phyloP scores from a whole-genome alignment of 2,329 filamentous ascomycete species.

The Neonectria ditissima region DNA sequence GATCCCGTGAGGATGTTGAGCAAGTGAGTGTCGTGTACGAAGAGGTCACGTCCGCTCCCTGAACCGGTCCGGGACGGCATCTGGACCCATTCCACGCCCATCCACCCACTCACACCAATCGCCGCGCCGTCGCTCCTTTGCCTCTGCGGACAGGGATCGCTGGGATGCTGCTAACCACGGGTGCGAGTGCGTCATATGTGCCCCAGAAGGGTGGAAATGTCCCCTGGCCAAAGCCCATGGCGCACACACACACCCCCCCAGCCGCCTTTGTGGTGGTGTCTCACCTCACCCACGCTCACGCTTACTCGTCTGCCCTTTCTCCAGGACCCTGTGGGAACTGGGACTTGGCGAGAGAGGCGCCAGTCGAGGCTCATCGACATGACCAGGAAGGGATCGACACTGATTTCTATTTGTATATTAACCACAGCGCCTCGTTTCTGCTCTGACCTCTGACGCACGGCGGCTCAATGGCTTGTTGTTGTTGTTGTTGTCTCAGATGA shows the following conservation, averaged over 20 bases:
- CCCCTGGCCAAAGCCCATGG: conserved; percentile 38
- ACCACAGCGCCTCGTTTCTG: conserved; percentile 10
- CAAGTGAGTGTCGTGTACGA: conserved; percentile 21
- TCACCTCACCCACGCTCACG: conserved; percentile 38
- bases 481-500: conserved; percentile 19
- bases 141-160: conserved; percentile 36
- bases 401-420: conserved; percentile 34
- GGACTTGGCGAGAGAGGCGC: neutral
- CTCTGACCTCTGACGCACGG: conserved; percentile 17
- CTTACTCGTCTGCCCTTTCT: conserved; percentile 16
- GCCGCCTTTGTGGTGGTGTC: conserved; percentile 33
- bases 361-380: neutral
- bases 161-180: conserved; percentile 33
- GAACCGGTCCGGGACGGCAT: conserved; percentile 40
- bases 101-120: conserved; percentile 28
- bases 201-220: conserved; percentile 37
- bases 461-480: conserved; percentile 22
- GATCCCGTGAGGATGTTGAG: conserved; percentile 27
- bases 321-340: neutral
- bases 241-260: conserved; percentile 38
- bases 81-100: conserved; percentile 32
- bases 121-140: conserved; percentile 27
- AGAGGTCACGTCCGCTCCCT: conserved; percentile 27
- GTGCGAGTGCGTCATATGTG: conserved; percentile 46
- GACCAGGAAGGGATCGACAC: conserved; percentile 33